A percentile compares a stretch with the other conserved stretches of the same genome.
Conservation (phyloP, 148 eudicot genomes). For the Suaeda aralocaspica region DNA sequence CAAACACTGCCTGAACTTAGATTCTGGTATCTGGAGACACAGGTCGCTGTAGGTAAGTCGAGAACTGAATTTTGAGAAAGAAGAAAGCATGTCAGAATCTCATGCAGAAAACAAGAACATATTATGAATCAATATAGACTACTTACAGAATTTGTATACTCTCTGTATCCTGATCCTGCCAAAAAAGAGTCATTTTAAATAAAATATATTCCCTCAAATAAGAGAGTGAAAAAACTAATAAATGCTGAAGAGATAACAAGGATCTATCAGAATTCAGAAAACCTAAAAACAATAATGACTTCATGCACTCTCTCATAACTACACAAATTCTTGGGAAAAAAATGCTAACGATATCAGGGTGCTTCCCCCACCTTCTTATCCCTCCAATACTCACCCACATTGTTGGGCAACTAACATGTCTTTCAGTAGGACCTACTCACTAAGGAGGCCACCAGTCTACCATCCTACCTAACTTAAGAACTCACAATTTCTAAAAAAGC, state of each 20-base stretch:
- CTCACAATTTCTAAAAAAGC: not conserved
- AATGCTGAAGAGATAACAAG: constrained; percentile 20
- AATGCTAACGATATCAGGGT: not conserved
- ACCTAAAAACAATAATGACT: constrained; percentile 8
- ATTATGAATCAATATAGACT: constrained; percentile 9
- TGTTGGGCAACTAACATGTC: not conserved
- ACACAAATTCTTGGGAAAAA: not conserved
- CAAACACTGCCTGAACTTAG: constrained; percentile 85
- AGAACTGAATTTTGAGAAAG: constrained; percentile 39
- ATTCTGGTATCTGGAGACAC: constrained; percentile 85
- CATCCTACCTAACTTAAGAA: too few relatives aligned
- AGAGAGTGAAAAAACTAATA: constrained; percentile 13
- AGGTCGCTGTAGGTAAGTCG: constrained; percentile 94
- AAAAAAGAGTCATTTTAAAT: constrained; percentile 32
- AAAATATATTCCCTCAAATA: constrained; percentile 21
- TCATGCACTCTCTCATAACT: not conserved
- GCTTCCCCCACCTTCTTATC: not conserved
- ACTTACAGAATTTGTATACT: constrained; percentile 47
- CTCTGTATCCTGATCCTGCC: constrained; percentile 62
- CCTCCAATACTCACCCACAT: not conserved
- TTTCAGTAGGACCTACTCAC: not conserved
- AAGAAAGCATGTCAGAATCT: constrained; percentile 26
- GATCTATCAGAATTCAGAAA: constrained; percentile 16
- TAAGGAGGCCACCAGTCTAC: too few relatives aligned
- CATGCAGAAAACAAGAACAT: constrained; percentile 11